Conservation (phyloP, 2,329 filamentous ascomycete species). For the Scedosporium aurantiacum region DNA sequence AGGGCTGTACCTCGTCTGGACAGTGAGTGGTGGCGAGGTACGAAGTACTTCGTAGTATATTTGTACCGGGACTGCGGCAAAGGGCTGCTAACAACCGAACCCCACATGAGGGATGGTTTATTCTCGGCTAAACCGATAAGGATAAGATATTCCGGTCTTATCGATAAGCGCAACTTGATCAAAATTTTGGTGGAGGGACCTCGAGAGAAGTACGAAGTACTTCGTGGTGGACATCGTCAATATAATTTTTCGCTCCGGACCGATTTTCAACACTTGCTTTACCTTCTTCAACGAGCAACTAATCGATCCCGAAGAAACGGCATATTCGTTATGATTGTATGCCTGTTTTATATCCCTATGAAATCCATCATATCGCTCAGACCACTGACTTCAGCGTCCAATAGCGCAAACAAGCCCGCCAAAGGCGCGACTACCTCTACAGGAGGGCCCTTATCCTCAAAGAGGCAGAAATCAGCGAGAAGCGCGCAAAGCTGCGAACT, state of each 20-base stretch:
- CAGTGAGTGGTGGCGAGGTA: too few species aligned
- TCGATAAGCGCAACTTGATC: not conserved
- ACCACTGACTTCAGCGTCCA: conserved; percentile 12
- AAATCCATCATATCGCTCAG: too few species aligned
- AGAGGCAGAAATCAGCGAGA: conserved; percentile 87
- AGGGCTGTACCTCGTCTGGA: too few species aligned
- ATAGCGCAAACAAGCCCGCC: conserved; percentile 30
- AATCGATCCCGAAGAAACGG: too few species aligned
- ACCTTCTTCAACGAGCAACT: too few species aligned
- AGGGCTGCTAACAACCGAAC: not conserved
- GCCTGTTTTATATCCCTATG: too few species aligned
- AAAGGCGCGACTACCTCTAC: conserved; percentile 58
- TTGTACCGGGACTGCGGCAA: not conserved
- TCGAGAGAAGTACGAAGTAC: not conserved
- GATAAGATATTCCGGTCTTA: conserved; percentile 4
- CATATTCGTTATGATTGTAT: too few species aligned
- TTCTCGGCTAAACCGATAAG: conserved; percentile 4
- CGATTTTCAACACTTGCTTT: too few species aligned
- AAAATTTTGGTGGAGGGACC: conserved; percentile 4
- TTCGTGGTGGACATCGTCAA: too few species aligned
- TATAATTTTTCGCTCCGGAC: too few species aligned
- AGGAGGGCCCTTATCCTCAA: conserved; percentile 75
- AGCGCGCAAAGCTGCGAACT: conserved; percentile 74
- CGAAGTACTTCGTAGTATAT: too few species aligned
- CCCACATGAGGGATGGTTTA: not conserved